These are phyloP conservation scores for Serendipita sp. DNA, from an alignment of 768 basidiomycete genomes.

Conservation along the genomic window DNA sequence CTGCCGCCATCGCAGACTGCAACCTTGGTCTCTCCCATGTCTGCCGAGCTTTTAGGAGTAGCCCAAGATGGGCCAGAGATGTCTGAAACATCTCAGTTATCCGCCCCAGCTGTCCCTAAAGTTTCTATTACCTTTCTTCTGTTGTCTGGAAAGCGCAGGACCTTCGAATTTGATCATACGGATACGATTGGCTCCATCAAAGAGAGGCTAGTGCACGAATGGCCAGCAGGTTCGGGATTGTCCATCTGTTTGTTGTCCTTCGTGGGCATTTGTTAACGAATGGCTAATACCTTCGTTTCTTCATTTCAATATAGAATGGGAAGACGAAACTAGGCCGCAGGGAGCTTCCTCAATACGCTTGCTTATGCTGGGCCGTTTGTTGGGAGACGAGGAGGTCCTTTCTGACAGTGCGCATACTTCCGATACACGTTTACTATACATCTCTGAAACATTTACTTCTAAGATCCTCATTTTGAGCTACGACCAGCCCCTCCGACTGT, in stretches of 20 bases:
- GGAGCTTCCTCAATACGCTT: constrained; percentile 10
- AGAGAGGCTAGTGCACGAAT: constrained; percentile 11
- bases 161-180: constrained; percentile 10
- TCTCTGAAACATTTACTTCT: not conserved
- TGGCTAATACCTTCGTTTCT: not conserved
- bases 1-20: constrained; percentile 5
- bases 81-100: not conserved
- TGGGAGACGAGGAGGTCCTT: constrained; percentile 10
- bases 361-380: constrained; percentile 12
- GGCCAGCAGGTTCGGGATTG: constrained; percentile 10
- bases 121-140: constrained; percentile 11
- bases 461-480: constrained; percentile 7
- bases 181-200: constrained; percentile 11
- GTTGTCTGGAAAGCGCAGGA: constrained; percentile 10
- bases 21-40: not conserved
- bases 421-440: not conserved
- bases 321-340: constrained; percentile 11
- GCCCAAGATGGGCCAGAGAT: not conserved
- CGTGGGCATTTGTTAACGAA: not conserved
- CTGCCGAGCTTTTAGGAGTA: not conserved
- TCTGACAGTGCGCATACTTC: constrained; percentile 10
- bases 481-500: constrained; percentile 10
- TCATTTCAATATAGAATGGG: constrained; percentile 10
- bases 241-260: not conserved
- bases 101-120: constrained; percentile 1